Base-by-base conservation (phyloP, 108 stramenopile genomes). In the Nitzschia inconspicua region DNA sequence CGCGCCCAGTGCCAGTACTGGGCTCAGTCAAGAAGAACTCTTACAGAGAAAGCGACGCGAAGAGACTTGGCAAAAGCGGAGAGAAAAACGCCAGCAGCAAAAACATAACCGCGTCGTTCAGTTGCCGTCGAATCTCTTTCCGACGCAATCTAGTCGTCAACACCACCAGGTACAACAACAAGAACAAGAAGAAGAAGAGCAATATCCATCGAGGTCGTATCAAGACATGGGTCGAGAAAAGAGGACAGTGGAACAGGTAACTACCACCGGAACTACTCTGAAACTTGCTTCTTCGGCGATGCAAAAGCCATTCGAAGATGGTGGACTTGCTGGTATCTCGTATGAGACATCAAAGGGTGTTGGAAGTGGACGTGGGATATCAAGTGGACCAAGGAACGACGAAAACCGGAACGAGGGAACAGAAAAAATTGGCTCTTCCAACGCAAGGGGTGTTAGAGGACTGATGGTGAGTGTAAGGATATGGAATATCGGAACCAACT, bases 11-110 rank as follows among this genome's bases (percentile, higher is more conserved):
- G 37, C 19, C 2, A 55, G 65, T 28, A 66, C 65, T 10, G 65
- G 65, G 23, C 25, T 50, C 4, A 66, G 65, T 49, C 65, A 66
- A 29, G 44, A 66, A 25, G 65, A 66, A 40, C 54, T 66, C 1
- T 40, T 66, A 29, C 35, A 47, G 19, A 32, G 47, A 22, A 66
- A 57, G 41, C 55, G 41, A 29, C 28, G 47, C 14, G 65, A 66
- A 10, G 23, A 66, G n/a, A 29, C 65, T 19, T 46, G 11, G 20
- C 42, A 39, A 1, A 35, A 44, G 35, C 55, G 65, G 10, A 47
- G 20, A 27, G 46, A 48, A 40, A 66, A 57, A 27, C 42, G 32
- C n/a, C 35, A 47, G 22, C 6, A 22, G n/a, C 36, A 36, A 14
- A 53, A n/a, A 32, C 28, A 25, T 10, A 55, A 54, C 6, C 34